Evolutionary conservation across 768 basidiomycete species (phyloP).

Genomic region (Lanmaoa rubissima): DNA sequence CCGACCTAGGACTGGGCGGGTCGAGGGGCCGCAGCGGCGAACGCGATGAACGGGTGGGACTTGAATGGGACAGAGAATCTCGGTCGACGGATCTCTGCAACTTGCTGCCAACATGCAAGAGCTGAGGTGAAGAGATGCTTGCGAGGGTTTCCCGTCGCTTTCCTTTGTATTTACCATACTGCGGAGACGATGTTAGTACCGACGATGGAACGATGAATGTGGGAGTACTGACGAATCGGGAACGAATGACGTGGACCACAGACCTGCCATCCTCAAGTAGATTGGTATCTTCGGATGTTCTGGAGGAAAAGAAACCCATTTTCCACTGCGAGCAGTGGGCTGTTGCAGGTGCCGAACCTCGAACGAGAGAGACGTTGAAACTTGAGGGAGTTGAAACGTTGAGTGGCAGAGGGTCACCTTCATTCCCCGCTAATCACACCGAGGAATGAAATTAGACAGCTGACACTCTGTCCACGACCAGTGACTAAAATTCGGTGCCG

Average conservation of each 20-base stretch:
- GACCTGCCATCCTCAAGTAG: constrained; percentile 39
- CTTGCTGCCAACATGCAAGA: constrained; percentile 24
- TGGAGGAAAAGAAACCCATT: constrained; percentile 36
- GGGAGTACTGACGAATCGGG: constrained; percentile 52
- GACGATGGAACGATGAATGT: constrained; percentile 13
- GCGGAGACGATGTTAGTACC: constrained; percentile 10
- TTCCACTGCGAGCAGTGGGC: constrained; percentile 1
- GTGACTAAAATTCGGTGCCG: constrained; percentile 14
- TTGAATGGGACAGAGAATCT: constrained; percentile 15
- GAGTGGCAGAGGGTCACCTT: constrained; percentile 23
- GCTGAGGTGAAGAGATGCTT: constrained; percentile 33
- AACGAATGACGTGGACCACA: constrained; percentile 56
- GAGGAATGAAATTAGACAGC: constrained; percentile 11
- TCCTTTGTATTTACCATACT: constrained; percentile 60
- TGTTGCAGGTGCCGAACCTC: neutral
- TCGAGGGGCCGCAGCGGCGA: constrained; percentile 26
- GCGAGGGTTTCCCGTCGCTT: constrained; percentile 48
- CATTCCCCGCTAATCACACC: constrained; percentile 10
- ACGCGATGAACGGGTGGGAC: constrained; percentile 18
- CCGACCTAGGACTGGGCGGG: constrained; percentile 16
- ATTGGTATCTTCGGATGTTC: constrained; percentile 14
- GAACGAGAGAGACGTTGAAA: neutral
- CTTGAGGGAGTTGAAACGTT: no score
- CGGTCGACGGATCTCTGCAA: constrained; percentile 20
- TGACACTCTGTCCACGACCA: constrained; percentile 22